A percentile compares a stretch with the other conserved stretches of the same genome.
Evolutionary conservation across 805 yeast species (phyloP).

Genomic region (Candida germanica): DNA sequence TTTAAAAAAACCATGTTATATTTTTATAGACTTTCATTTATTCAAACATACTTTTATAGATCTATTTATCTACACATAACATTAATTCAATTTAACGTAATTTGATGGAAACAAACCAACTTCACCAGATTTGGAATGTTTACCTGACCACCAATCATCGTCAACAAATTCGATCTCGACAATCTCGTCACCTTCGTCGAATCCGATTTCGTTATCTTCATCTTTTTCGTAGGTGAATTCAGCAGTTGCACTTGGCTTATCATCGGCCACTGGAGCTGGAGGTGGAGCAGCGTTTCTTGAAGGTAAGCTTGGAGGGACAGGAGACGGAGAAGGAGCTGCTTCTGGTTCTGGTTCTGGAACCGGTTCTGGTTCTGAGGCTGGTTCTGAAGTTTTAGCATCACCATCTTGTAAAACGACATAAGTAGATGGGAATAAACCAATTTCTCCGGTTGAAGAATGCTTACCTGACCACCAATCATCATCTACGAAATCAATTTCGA

Average conservation of each 20-base stretch:
- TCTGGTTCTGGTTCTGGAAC: conserved; percentile 1
- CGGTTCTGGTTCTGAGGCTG: conserved; percentile 2
- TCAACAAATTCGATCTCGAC: conserved; percentile 83
- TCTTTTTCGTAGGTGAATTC: conserved; percentile 82
- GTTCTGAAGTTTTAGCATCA: conserved; percentile 5
- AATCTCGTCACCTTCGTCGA: conserved; percentile 79
- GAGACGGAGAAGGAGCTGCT: too few relatives aligned
- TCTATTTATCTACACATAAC: neutral
- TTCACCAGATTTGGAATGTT: conserved; percentile 60
- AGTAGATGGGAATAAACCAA: conserved; percentile 56
- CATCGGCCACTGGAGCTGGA: conserved; percentile 9
- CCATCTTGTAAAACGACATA: conserved; percentile 43
- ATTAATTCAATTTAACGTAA: conserved; percentile 55
- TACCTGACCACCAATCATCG: conserved; percentile 98
- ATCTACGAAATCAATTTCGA: conserved; percentile 66
- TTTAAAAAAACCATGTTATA: too few relatives aligned
- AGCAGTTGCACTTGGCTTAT: conserved; percentile 52
- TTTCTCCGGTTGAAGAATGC: conserved; percentile 40
- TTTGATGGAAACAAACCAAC: conserved; percentile 89
- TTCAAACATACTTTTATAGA: neutral
- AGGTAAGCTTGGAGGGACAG: conserved; percentile 18
- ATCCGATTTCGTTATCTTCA: conserved; percentile 87
- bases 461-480: conserved; percentile 69
- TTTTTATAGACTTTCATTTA: neutral
- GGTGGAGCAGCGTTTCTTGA: conserved; percentile 15